These are phyloP conservation scores for Candida anglica DNA, from an alignment of 805 yeast genomes.

Conservation along the genomic window DNA sequence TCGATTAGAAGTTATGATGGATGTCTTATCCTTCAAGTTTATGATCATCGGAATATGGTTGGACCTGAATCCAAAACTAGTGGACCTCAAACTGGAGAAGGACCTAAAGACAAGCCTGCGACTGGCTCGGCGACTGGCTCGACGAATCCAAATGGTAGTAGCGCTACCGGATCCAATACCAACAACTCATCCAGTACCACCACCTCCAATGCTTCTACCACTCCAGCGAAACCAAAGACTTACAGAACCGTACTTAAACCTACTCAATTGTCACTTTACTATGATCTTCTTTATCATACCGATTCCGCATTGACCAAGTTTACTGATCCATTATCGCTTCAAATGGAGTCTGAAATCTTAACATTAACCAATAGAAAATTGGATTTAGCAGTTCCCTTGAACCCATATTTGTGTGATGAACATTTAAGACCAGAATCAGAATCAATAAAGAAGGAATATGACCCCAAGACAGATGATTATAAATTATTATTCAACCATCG, in stretches of 20 bases:
- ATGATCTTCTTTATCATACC: conserved; percentile 79
- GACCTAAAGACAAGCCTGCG: not conserved
- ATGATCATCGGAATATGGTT: conserved; percentile 68
- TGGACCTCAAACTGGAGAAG: conserved; percentile 4
- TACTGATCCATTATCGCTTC: conserved; percentile 73
- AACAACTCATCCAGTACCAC: conserved; percentile 3
- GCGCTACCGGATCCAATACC: not conserved
- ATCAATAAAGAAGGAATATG: conserved; percentile 44
- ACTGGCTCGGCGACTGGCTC: not conserved
- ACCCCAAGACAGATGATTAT: conserved; percentile 28
- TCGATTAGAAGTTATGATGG: conserved; percentile 86
- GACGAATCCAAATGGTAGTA: not conserved
- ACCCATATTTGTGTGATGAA: conserved; percentile 55
- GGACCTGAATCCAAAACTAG: conserved; percentile 4
- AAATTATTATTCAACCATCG: conserved; percentile 28
- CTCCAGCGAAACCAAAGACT: conserved; percentile 54
- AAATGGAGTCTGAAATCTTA: conserved; percentile 84
- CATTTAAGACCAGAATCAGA: conserved; percentile 46
- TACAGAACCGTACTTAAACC: conserved; percentile 78
- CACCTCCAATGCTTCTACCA: conserved; percentile 1
- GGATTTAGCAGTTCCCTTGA: conserved; percentile 67
- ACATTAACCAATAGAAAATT: conserved; percentile 75
- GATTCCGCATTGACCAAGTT: conserved; percentile 71
- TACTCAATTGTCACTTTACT: conserved; percentile 74
- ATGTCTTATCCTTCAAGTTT: conserved; percentile 78